phyloP scores from a whole-genome alignment of 225 moss, liverwort and hornwort species.

The Straminergon stramineum region DNA sequence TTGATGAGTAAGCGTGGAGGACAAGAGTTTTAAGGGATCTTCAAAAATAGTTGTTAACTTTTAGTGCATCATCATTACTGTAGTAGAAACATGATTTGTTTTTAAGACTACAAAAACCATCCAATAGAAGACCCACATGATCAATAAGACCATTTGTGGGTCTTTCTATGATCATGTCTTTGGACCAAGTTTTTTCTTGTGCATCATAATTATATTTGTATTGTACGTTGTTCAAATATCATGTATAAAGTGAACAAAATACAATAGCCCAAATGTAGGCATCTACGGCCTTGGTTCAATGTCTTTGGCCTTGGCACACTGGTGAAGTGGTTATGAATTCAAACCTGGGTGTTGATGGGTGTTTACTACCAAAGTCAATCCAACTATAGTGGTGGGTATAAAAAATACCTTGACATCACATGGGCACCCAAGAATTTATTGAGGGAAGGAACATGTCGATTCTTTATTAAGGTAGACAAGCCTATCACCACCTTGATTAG shows the following conservation, averaged over 20 bases:
- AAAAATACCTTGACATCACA: too few species aligned
- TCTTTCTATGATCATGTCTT: background rate
- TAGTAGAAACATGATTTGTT: background rate
- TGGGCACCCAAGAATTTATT: too few species aligned
- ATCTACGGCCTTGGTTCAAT: too few species aligned
- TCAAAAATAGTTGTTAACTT: background rate
- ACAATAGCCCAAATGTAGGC: too few species aligned
- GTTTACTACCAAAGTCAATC: too few species aligned
- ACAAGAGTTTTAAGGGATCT: background rate
- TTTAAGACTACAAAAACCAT: background rate
- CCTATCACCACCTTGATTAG: too few species aligned
- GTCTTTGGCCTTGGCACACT: too few species aligned
- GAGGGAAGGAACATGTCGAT: too few species aligned
- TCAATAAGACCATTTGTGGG: background rate
- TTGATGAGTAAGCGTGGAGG: rapidly evolving
- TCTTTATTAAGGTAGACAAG: too few species aligned
- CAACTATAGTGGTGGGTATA: too few species aligned
- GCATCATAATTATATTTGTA: background rate
- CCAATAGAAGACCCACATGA: background rate
- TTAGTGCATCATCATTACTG: rapidly evolving
- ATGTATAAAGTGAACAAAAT: background rate
- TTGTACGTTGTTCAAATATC: background rate
- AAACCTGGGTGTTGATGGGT: too few species aligned
- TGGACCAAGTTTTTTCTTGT: background rate
- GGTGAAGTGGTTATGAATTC: too few species aligned